Conservation (phyloP, 1,284 basidiomycete genomes). For the Naganishia liquefaciens region DNA sequence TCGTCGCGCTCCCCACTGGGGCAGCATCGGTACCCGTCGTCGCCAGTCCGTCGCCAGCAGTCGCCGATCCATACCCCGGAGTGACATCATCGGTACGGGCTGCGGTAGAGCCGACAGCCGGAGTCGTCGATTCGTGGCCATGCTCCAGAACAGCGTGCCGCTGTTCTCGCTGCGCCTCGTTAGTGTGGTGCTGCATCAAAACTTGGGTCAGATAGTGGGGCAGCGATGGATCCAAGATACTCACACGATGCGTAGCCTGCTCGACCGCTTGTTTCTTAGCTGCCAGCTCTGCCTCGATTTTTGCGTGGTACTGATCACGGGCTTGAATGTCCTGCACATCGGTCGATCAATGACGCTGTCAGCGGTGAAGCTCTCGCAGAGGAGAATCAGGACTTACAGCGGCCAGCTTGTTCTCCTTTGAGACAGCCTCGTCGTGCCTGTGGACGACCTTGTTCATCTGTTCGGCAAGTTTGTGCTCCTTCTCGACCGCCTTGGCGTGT, state of each 20-base stretch:
- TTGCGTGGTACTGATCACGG: constrained; percentile 23
- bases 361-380: not conserved
- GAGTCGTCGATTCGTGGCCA: not conserved
- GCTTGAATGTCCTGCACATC: constrained; percentile 28
- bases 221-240: not conserved
- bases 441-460: constrained; percentile 29
- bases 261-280: constrained; percentile 34
- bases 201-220: not conserved
- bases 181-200: constrained; percentile 25
- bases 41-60: not conserved
- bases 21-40: constrained; percentile 4
- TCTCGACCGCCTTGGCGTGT: constrained; percentile 24
- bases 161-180: constrained; percentile 30
- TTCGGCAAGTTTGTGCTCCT: constrained; percentile 31
- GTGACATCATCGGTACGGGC: not conserved
- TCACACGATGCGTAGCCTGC: constrained; percentile 29
- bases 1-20: not conserved
- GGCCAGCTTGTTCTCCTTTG: constrained; percentile 28
- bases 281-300: constrained; percentile 31
- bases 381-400: constrained; percentile 11
- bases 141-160: constrained; percentile 25
- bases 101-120: not conserved
- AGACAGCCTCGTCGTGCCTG: constrained; percentile 25
- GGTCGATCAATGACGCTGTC: not conserved
- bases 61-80: not conserved